Evolutionary conservation across 2,329 filamentous ascomycete species (phyloP), one percentile per base, ranked within the genome.

Genomic region (Pseudocercospora pini-densiflorae): DNA sequence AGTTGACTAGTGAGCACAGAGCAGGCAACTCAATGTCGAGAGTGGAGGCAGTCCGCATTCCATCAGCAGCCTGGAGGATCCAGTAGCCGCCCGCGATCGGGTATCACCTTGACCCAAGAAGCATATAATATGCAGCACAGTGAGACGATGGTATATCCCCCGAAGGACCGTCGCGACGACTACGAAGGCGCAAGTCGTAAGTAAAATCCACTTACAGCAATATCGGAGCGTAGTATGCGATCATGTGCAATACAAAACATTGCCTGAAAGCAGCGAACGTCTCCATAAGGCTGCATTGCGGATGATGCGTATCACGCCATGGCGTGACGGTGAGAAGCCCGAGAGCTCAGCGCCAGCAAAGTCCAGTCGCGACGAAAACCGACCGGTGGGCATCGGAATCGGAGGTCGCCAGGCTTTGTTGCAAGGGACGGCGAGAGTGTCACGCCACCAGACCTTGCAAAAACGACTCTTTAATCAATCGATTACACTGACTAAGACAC

Each of bases 391-490:
- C 29, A n/a, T 58, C 29, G 54, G 54, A 40, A 58, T 61, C 58
- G 36, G 58, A 61, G 40, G 58, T 47, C 58, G 58, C 58, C 40
- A 27, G 14, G 47, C 58, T 29, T 33, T n/a, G 23, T 61, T 61
- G 63, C 58, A 43, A 59, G 58, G 54, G 12, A n/a, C 21, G 24
- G 49, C 24, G 31, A 57, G 55, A 49, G 31, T 33, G 57, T 61
- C 63, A 63, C 61, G 63, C 64, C 61, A 66, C 57, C 54, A 60
- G 59, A 55, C 60, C 55, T 66, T 55, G 64, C 64, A 55, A 66
- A 60, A 60, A 60, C 43, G 31, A 59, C 14, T 31, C 12, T 21
- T 66, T 60, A 58, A 60, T 66, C 55, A 55, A 63, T 63, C 23
- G 64, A 63, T 60, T 47, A 59, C 61, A 23, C 53, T 59, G 45